Percentiles rank a stretch among this genome's conserved stretches.
Conservation (phyloP, 2,329 filamentous ascomycete species). For the Aspergillus puulaauensis region DNA sequence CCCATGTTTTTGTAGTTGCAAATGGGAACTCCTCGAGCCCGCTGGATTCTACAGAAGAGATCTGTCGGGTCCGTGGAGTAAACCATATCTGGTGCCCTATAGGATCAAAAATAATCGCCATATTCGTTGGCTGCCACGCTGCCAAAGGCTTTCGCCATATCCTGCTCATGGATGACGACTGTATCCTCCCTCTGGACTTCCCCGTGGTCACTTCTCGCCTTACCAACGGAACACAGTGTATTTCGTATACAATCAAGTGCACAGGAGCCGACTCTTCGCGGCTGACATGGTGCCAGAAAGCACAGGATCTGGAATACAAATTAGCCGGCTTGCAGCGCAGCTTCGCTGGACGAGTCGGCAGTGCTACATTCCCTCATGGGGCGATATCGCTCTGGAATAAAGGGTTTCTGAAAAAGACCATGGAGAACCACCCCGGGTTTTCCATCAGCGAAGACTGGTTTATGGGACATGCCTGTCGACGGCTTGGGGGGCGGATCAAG, state of each 20-base stretch:
- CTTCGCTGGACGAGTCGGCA: conserved; percentile 47
- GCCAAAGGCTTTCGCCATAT: conserved; percentile 47
- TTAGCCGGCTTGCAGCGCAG: conserved; percentile 48
- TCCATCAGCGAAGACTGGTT: conserved; percentile 55
- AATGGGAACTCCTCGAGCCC: conserved; percentile 51
- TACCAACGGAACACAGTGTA: conserved; percentile 42
- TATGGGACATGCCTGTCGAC: conserved; percentile 49
- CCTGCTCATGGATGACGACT: conserved; percentile 53
- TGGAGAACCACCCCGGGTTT: conserved; percentile 52
- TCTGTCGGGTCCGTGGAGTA: conserved; percentile 46
- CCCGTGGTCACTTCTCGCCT: conserved; percentile 48
- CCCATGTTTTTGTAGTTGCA: conserved; percentile 49
- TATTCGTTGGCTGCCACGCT: conserved; percentile 51
- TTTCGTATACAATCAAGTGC: conserved; percentile 52
- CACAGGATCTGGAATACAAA: conserved; percentile 56
- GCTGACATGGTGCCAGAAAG: conserved; percentile 45
- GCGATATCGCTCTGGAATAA: conserved; percentile 53
- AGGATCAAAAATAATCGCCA: conserved; percentile 51
- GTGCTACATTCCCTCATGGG: conserved; percentile 52
- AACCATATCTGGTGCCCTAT: conserved; percentile 52
- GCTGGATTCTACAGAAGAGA: conserved; percentile 49
- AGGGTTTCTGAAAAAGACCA: conserved; percentile 46
- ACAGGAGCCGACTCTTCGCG: conserved; percentile 17
- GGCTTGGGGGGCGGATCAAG: conserved; percentile 46
- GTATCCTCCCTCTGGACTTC: conserved; percentile 48